Evolutionary conservation across 441 rosid genomes (phyloP).

Genomic region (Pelargonium fulgidum): DNA sequence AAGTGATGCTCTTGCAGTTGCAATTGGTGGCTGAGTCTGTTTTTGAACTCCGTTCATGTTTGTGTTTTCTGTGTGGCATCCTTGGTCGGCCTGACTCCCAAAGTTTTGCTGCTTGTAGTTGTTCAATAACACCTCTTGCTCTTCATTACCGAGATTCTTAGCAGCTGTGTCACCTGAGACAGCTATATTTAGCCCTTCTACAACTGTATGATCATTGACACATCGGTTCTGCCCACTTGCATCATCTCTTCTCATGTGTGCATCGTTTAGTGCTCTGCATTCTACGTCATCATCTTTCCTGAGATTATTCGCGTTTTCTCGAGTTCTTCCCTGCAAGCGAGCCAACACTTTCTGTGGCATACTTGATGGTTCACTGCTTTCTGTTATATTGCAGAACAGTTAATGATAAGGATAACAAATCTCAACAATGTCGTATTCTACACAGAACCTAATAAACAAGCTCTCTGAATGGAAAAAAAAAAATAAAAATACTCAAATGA

Average conservation of each 20-base stretch:
- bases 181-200: neutral
- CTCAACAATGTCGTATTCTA: neutral
- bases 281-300: constrained; percentile 28
- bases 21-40: constrained; percentile 19
- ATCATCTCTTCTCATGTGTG: constrained; percentile 21
- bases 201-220: constrained; percentile 19
- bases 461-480: neutral
- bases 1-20: constrained; percentile 24
- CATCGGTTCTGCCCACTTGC: constrained; percentile 21
- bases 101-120: constrained; percentile 8
- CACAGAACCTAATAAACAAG: neutral
- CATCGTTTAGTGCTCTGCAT: constrained; percentile 17
- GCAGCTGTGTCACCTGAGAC: neutral
- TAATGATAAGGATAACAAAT: neutral
- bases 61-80: constrained; percentile 15
- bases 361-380: constrained; percentile 21
- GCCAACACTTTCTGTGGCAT: constrained; percentile 21
- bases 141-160: constrained; percentile 13
- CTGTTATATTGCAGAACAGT: constrained; percentile 27
- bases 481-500: neutral
- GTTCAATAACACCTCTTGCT: neutral
- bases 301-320: constrained; percentile 38
- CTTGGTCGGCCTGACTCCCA: constrained; percentile 19
- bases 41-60: constrained; percentile 11
- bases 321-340: constrained; percentile 36